phyloP scores from a whole-genome alignment of 148 eudicot genomes.

The Vaccinium darrowii region DNA sequence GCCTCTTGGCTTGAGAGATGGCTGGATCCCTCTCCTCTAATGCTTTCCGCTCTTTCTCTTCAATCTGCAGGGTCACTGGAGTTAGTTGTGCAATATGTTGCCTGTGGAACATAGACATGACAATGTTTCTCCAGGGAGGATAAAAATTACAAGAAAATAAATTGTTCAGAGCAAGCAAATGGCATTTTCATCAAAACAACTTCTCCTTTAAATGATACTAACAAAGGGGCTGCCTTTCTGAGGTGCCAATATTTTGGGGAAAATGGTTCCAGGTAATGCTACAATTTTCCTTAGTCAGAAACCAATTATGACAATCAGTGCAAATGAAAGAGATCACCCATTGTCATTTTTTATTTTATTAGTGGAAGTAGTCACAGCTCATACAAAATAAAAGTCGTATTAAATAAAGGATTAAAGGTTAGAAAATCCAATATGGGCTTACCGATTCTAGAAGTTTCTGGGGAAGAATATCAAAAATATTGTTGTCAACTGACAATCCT shows the following conservation, averaged over 20 bases:
- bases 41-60: slow-evolving; percentile 59
- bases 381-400: neutral
- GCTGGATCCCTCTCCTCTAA: slow-evolving; percentile 63
- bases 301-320: neutral
- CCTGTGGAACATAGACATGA: neutral
- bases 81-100: neutral
- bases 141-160: neutral
- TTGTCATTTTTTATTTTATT: neutral
- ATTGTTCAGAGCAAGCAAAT: neutral
- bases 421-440: slow-evolving; percentile 18
- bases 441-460: slow-evolving; percentile 60
- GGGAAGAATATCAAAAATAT: slow-evolving; percentile 59
- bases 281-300: neutral
- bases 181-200: slow-evolving; percentile 2
- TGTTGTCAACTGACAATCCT: slow-evolving; percentile 28
- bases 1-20: slow-evolving; percentile 61
- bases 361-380: neutral
- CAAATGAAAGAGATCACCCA: neutral
- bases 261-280: neutral
- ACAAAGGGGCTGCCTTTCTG: neutral
- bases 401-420: neutral
- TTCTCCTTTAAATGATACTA: neutral
- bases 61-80: slow-evolving; percentile 44
- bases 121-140: neutral
- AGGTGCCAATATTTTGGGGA: neutral